These are phyloP conservation scores for Poa pratensis DNA, from an alignment of 176 grass and related monocot genomes.

Conservation along the genomic window DNA sequence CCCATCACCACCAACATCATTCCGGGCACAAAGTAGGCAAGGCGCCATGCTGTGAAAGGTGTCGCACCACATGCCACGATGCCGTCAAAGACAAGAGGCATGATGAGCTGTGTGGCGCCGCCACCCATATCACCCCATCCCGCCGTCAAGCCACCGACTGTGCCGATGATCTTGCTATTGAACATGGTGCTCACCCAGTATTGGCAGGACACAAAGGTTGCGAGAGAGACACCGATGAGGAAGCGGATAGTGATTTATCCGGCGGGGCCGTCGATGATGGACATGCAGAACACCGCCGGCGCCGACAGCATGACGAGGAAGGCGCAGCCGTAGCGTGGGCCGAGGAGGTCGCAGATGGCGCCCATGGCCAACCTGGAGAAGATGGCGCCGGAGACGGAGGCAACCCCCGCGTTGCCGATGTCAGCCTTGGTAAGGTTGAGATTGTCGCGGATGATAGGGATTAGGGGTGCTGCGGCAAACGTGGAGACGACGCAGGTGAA, in stretches of 20 bases:
- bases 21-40: conserved; percentile 84
- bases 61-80: conserved; percentile 61
- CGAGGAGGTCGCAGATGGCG: conserved; percentile 80
- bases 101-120: conserved; percentile 94
- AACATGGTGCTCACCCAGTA: conserved; percentile 94
- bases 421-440: conserved; percentile 74
- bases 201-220: conserved; percentile 88
- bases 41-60: conserved; percentile 66
- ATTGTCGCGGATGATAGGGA: conserved; percentile 92
- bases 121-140: conserved; percentile 97
- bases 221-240: conserved; percentile 83
- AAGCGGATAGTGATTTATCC: conserved; percentile 81
- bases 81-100: conserved; percentile 84
- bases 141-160: conserved; percentile 65
- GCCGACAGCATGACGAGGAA: conserved; percentile 86
- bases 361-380: conserved; percentile 92
- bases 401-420: conserved; percentile 89
- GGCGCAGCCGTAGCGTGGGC: conserved; percentile 84
- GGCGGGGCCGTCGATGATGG: conserved; percentile 46
- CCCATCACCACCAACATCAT: conserved; percentile 70
- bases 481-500: neutral
- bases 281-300: conserved; percentile 85
- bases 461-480: conserved; percentile 22
- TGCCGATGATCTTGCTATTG: conserved; percentile 71
- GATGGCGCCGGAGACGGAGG: conserved; percentile 89